A percentile compares a stretch with the other conserved stretches of the same genome.
Evolutionary conservation across 129 eudicot species (phyloP).

Genomic region (Saussurea involucrata): DNA sequence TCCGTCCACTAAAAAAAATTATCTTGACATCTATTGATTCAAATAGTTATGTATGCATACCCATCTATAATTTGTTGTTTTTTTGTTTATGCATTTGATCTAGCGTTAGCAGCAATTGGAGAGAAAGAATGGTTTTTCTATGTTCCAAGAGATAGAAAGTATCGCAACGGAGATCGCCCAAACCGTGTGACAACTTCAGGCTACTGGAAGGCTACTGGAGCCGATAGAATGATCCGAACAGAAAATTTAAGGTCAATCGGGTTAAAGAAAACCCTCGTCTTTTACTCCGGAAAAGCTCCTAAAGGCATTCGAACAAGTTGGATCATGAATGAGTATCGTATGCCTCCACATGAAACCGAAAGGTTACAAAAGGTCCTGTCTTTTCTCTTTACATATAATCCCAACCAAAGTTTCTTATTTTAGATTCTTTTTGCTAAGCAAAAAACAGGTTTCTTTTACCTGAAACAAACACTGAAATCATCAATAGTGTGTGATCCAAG

Average conservation of each 20-base stretch:
- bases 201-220: conserved; percentile 98
- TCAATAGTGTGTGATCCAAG: background rate
- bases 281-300: conserved; percentile 95
- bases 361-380: conserved; percentile 74
- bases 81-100: background rate
- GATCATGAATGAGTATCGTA: conserved; percentile 97
- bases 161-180: conserved; percentile 92
- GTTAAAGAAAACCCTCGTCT: conserved; percentile 91
- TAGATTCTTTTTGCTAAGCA: background rate
- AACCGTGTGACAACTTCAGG: conserved; percentile 96
- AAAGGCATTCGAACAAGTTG: conserved; percentile 94
- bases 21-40: background rate
- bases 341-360: conserved; percentile 90
- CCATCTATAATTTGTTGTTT: background rate
- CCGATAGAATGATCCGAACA: conserved; percentile 86
- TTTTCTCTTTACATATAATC: background rate
- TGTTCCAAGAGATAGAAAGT: conserved; percentile 93
- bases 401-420: background rate
- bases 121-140: conserved; percentile 98
- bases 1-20: background rate
- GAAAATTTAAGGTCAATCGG: conserved; percentile 69
- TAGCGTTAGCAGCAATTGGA: conserved; percentile 94
- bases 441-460: background rate
- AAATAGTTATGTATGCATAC: background rate
- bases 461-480: background rate